Conservation (phyloP, 108 stramenopile species). For the Conticribra guillardii region DNA sequence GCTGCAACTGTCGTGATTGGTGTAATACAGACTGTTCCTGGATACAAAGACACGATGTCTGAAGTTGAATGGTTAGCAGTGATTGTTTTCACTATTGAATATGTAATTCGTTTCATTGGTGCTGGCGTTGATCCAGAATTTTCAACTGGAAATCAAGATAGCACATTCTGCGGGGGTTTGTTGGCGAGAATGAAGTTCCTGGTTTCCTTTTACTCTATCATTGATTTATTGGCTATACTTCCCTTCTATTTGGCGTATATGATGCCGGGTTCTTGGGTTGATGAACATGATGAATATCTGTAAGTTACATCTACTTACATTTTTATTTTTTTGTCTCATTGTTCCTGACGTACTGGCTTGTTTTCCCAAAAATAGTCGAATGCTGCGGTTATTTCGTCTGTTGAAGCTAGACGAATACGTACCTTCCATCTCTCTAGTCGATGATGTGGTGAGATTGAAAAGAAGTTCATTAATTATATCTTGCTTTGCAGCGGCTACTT, state of each 20-base stretch:
- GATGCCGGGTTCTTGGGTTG: constrained; percentile 67
- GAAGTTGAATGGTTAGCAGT: constrained; percentile 79
- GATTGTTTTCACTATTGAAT: constrained; percentile 89
- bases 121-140: constrained; percentile 77
- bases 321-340: too few species aligned
- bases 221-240: constrained; percentile 86
- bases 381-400: constrained; percentile 86
- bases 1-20: constrained; percentile 67
- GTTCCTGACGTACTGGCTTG: too few species aligned
- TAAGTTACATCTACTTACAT: neutral
- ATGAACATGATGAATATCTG: constrained; percentile 87
- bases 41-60: constrained; percentile 62
- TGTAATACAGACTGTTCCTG: constrained; percentile 69
- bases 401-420: constrained; percentile 92
- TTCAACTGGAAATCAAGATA: constrained; percentile 16
- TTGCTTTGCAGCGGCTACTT: constrained; percentile 72
- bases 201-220: constrained; percentile 84
- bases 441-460: constrained; percentile 88
- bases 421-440: constrained; percentile 86
- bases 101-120: constrained; percentile 78
- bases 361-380: constrained; percentile 54
- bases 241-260: constrained; percentile 81
- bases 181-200: constrained; percentile 65
- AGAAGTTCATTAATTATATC: constrained; percentile 65
- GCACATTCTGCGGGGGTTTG: constrained; percentile 21